A percentile compares a stretch with the other conserved stretches of the same genome.
phyloP scores from a whole-genome alignment of 768 basidiomycete species.

The Boletus sp. region DNA sequence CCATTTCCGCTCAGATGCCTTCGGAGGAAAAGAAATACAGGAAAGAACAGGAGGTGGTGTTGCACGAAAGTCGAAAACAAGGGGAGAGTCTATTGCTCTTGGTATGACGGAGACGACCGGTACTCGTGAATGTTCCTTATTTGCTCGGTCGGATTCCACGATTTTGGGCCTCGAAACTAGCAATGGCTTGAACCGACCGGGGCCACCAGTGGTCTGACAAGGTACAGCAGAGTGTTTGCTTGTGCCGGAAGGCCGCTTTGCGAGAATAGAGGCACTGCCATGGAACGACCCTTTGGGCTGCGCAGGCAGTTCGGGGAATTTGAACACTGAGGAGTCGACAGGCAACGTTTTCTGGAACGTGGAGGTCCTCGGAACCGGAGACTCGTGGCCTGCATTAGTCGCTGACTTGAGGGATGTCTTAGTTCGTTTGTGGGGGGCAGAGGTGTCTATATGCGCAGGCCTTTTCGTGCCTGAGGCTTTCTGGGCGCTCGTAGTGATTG shows the following conservation, averaged over 20 bases:
- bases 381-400: neutral
- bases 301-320: constrained; percentile 5
- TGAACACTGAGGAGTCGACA: constrained; percentile 1
- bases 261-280: neutral
- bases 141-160: neutral
- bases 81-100: neutral
- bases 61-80: neutral
- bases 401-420: constrained; percentile 3
- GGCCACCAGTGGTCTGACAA: neutral
- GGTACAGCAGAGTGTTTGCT: neutral
- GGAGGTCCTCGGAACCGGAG: neutral
- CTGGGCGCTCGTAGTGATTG: neutral
- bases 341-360: neutral
- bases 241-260: neutral
- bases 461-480: constrained; percentile 12
- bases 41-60: constrained; percentile 27
- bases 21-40: constrained; percentile 54
- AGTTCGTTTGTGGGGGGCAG: constrained; percentile 13
- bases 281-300: neutral
- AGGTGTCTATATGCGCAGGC: constrained; percentile 18
- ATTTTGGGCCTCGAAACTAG: neutral
- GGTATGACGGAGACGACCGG: neutral
- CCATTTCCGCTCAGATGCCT: constrained; percentile 53
- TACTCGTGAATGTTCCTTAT: neutral
- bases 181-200: constrained; percentile 19